A percentile compares a stretch with the other conserved stretches of the same genome.
Conservation (phyloP, 2,329 filamentous ascomycete species). For the Fusarium sp. region DNA sequence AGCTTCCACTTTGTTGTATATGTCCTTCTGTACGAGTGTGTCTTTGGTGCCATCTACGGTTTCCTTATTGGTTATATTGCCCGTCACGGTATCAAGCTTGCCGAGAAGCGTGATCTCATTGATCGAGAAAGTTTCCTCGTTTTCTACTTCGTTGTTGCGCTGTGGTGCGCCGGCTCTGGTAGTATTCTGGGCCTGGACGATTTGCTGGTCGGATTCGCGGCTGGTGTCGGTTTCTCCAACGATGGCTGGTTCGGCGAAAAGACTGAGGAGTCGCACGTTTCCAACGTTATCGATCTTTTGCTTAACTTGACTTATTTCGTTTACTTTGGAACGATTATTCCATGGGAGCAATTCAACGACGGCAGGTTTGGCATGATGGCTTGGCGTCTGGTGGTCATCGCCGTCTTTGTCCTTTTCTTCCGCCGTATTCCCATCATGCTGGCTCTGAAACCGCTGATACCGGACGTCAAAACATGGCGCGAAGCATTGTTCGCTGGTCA, state of each 20-base stretch:
- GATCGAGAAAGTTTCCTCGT: constrained; percentile 98
- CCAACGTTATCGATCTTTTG: constrained; percentile 97
- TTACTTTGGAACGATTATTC: constrained; percentile 96
- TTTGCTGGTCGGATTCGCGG: constrained; percentile 91
- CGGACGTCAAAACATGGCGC: constrained; percentile 97
- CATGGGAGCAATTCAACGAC: constrained; percentile 92
- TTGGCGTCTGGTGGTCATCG: constrained; percentile 93
- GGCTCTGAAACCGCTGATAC: constrained; percentile 89
- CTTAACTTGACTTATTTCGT: constrained; percentile 99
- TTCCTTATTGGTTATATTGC: constrained; percentile 90
- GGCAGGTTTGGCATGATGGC: constrained; percentile 79
- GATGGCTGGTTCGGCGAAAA: constrained; percentile 99
- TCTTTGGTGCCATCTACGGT: constrained; percentile 91
- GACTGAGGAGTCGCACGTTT: constrained; percentile 98
- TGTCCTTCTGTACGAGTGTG: constrained; percentile 93
- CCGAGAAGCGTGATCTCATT: constrained; percentile 87
- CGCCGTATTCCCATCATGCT: constrained; percentile 96
- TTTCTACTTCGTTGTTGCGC: constrained; percentile 96
- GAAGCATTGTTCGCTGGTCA: constrained; percentile 97
- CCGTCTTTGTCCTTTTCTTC: constrained; percentile 95
- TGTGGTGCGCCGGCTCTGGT: constrained; percentile 95
- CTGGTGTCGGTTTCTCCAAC: constrained; percentile 98
- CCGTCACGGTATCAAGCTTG: constrained; percentile 88
- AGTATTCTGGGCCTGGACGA: constrained; percentile 94
- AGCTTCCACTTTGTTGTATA: constrained; percentile 89